A percentile compares a stretch with the other conserved stretches of the same genome.
Evolutionary conservation across 257 asterid genomes (phyloP).

Genomic region (Striga asiatica): DNA sequence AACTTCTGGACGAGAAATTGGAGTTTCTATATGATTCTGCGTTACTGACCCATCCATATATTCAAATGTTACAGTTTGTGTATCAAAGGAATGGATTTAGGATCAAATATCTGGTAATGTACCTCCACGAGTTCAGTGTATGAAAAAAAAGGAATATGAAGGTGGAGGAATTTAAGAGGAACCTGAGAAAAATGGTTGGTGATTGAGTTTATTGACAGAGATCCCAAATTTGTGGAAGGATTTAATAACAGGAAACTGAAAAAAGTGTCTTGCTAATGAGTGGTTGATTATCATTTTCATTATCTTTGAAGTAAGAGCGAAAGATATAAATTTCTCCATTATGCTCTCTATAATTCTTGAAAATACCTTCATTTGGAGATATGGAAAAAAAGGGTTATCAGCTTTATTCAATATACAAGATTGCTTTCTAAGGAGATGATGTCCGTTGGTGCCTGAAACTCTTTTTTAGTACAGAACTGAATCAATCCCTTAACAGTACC

Average conservation of each 20-base stretch:
- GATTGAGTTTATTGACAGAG: constrained; percentile 10
- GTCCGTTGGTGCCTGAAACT: background rate
- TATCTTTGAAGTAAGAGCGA: background rate
- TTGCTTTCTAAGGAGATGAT: background rate
- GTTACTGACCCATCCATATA: background rate
- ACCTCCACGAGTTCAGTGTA: background rate
- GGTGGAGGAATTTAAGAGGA: background rate
- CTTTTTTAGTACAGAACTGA: background rate
- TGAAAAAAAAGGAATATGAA: background rate
- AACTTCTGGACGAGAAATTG: constrained; percentile 8
- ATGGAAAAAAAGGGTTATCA: background rate
- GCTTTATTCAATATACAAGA: background rate
- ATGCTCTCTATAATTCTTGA: background rate
- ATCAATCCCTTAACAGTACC: background rate
- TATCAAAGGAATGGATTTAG: background rate
- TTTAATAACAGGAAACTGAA: background rate
- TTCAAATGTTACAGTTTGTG: background rate
- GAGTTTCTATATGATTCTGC: constrained; percentile 6
- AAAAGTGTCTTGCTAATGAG: background rate
- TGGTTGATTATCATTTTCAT: background rate
- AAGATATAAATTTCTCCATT: background rate
- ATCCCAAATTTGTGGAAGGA: constrained; percentile 6
- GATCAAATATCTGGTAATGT: background rate
- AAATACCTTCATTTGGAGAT: background rate
- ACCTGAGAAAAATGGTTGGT: background rate